Conservation (phyloP, 139 green algal genomes). For the Chlamydomonas sphaeroides region DNA sequence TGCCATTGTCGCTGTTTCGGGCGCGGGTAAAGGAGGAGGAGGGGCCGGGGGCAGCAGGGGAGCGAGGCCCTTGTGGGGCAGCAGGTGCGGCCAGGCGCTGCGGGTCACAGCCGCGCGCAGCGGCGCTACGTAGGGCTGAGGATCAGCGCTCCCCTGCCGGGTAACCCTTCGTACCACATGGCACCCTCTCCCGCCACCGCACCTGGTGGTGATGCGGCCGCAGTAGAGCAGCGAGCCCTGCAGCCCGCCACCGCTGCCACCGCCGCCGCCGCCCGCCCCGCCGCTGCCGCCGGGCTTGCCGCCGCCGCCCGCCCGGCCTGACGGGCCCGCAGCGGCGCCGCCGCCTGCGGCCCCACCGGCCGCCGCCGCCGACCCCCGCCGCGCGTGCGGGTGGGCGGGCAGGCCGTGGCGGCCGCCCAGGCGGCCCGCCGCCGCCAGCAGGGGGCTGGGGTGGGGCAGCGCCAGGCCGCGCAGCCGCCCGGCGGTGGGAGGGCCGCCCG, state of each 20-base stretch:
- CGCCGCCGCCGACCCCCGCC: not conserved
- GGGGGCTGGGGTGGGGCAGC: too few relatives aligned
- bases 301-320: not conserved
- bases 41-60: not conserved
- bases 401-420: too few relatives aligned
- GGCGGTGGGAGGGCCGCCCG: too few relatives aligned
- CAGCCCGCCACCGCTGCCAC: not conserved
- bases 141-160: too few relatives aligned
- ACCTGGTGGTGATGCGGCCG: constrained; percentile 45
- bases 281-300: not conserved
- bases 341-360: not conserved
- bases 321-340: too few relatives aligned
- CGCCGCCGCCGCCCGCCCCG: not conserved
- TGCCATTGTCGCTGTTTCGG: constrained; percentile 83
- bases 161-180: too few relatives aligned
- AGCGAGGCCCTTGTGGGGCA: not conserved
- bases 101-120: too few relatives aligned
- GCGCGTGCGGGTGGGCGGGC: too few relatives aligned
- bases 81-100: too few relatives aligned
- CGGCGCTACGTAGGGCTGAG: too few relatives aligned
- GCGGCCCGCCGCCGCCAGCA: constrained; percentile 1
- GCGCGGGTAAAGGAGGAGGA: too few relatives aligned
- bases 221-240: constrained; percentile 42
- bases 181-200: constrained; percentile 15
- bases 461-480: not conserved